Conservation (phyloP, 179 eudicot genomes). For the Sideroxylon spinosum region DNA sequence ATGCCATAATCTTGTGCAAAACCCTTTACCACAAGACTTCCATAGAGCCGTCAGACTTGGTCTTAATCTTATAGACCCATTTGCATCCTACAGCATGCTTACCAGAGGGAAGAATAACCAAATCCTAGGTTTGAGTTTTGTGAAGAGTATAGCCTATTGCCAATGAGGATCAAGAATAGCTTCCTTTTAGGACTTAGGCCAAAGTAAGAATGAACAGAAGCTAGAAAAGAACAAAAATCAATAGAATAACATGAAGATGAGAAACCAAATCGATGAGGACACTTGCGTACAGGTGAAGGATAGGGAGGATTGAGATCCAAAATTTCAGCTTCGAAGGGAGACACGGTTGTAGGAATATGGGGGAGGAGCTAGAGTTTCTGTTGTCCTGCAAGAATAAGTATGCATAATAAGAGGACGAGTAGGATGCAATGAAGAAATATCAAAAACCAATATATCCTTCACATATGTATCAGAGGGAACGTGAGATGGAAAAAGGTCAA, state of each 20-base stretch:
- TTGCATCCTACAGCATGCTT: neutral
- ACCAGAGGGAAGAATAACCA: neutral
- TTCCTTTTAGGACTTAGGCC: neutral
- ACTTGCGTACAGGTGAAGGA: neutral
- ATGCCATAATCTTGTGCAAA: neutral
- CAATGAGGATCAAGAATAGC: constrained; percentile 5
- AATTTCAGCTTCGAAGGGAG: neutral
- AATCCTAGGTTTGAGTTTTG: neutral
- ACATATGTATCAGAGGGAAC: neutral
- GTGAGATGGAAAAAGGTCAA: neutral
- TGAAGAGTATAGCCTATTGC: neutral
- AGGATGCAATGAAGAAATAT: neutral
- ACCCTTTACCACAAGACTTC: neutral
- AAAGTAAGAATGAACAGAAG: constrained; percentile 1
- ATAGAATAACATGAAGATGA: neutral
- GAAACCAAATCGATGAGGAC: neutral
- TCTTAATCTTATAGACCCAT: neutral
- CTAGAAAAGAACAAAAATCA: neutral
- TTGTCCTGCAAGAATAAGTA: neutral
- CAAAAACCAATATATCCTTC: neutral
- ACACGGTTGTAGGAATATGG: neutral
- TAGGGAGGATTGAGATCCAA: too few relatives aligned
- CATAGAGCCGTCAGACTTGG: neutral
- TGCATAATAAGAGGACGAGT: neutral
- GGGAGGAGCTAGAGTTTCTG: neutral